Percentiles rank a stretch among this genome's conserved stretches.
phyloP scores from a whole-genome alignment of 2,329 filamentous ascomycete genomes.

The Knufia petricola region DNA sequence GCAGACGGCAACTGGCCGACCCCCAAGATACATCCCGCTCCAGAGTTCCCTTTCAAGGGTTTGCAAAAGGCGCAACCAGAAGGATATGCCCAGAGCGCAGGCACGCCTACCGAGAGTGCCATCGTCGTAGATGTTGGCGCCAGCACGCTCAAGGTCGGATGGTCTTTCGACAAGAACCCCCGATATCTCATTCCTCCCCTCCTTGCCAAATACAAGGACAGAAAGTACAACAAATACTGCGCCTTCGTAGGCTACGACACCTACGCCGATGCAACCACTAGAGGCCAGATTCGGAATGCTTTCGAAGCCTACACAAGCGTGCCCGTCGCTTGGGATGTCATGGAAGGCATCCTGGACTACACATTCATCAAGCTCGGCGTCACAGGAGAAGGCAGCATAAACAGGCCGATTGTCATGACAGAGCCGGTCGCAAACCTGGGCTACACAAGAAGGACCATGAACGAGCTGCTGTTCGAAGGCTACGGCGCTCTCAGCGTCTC shows the following conservation, averaged over 20 bases:
- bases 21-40: constrained; percentile 44
- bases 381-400: constrained; percentile 63
- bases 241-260: constrained; percentile 88
- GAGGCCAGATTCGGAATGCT: constrained; percentile 78
- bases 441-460: constrained; percentile 90
- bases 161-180: constrained; percentile 83
- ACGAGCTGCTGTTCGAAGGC: constrained; percentile 92
- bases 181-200: constrained; percentile 75
- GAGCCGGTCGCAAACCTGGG: constrained; percentile 85
- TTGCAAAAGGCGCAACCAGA: constrained; percentile 51
- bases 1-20: constrained; percentile 44
- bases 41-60: constrained; percentile 53
- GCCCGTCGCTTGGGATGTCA: constrained; percentile 94
- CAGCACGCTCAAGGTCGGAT: constrained; percentile 80
- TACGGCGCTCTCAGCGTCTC: constrained; percentile 83
- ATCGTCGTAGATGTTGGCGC: constrained; percentile 99
- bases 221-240: constrained; percentile 84
- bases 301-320: constrained; percentile 88
- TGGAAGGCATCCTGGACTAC: constrained; percentile 91
- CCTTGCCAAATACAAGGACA: constrained; percentile 89
- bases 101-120: constrained; percentile 52
- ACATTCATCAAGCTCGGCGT: constrained; percentile 89
- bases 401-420: constrained; percentile 86
- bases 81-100: constrained; percentile 60
- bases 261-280: constrained; percentile 85